Base-by-base conservation (phyloP, 768 basidiomycete species). In the Leucogyrophana mollusca region DNA sequence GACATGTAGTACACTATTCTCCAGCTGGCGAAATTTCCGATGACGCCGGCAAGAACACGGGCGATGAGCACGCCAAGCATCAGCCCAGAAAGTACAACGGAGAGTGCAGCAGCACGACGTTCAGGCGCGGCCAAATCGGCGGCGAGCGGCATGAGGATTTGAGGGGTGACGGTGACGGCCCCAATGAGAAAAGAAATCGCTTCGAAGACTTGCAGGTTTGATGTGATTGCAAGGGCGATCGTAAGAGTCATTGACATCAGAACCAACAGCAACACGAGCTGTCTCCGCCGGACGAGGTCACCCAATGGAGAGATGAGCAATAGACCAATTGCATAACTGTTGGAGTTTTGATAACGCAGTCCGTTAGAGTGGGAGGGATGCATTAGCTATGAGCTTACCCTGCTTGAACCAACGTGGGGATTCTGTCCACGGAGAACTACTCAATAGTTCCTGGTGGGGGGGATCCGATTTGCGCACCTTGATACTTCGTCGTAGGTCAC, bases 91-190 rank as follows among this genome's bases (percentile, higher is more conserved):
- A 85, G 69, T 4, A 89, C 84, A 45, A 92, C 82, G 1, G 87
- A 82, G 34, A 95, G 73, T 0, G 90, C 85, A 4, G 82, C 73
- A 0, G 85, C 91, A 21, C 90, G 79, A 17, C 78, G 76, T 39
- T 83, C 74, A 1, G 84, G 79, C 1, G 87, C 82, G 0, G 90
- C 90, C 21, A 94, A 77, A 64, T 95, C 93, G 2, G 82, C 92
- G 0, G 89, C 87, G 37, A 81, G 56, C 0, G 91, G 79, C 46
- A 95, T 80, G 49, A 82, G 66, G 48, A 94, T 81, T 62, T 89
- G 86, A 0, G 87, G 83, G 0, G 81, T 80, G 38, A 90, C 87
- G n/a, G 81, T 83, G 20, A 77, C 67, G 10, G 79, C 67, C 2
- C 91, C 90, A 22, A 88, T 73, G 25, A 93, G 65, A 68, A 84